phyloP scores from a whole-genome alignment of 768 basidiomycete species.

The Phylloporus sp. region DNA sequence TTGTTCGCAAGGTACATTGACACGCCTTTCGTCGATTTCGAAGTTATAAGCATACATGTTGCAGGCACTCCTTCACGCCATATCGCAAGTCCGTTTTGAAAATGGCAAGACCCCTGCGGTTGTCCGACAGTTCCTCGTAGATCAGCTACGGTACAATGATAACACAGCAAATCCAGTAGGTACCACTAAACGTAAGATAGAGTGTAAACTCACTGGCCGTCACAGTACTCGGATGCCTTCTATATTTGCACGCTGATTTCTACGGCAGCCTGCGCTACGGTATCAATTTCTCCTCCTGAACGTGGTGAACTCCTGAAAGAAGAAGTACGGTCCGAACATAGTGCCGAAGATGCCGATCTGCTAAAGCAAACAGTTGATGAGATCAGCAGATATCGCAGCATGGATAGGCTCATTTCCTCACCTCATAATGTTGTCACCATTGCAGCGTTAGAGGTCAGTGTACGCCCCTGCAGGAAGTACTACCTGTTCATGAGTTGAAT shows the following conservation, averaged over 20 bases:
- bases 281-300: slow-evolving; percentile 75
- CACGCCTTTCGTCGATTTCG: not conserved
- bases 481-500: slow-evolving; percentile 5
- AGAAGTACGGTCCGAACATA: slow-evolving; percentile 64
- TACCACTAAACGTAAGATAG: slow-evolving; percentile 4
- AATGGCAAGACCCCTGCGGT: slow-evolving; percentile 83
- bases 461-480: not conserved
- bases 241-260: slow-evolving; percentile 87
- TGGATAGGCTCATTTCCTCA: slow-evolving; percentile 94
- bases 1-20: slow-evolving; percentile 77
- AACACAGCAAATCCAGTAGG: slow-evolving; percentile 87
- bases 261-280: slow-evolving; percentile 72
- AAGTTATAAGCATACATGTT: slow-evolving; percentile 4
- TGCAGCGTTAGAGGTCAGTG: slow-evolving; percentile 80
- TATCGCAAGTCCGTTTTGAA: slow-evolving; percentile 83
- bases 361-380: slow-evolving; percentile 74
- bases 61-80: slow-evolving; percentile 75
- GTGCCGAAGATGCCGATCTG: slow-evolving; percentile 62
- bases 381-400: slow-evolving; percentile 87
- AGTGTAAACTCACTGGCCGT: slow-evolving; percentile 1
- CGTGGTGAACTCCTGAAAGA: slow-evolving; percentile 71
- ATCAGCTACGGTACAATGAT: slow-evolving; percentile 93
- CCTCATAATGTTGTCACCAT: slow-evolving; percentile 91
- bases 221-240: slow-evolving; percentile 84
- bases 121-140: slow-evolving; percentile 84